Conservation (phyloP, 495 filamentous ascomycete species). For the Rhizodiscina lignyota region DNA sequence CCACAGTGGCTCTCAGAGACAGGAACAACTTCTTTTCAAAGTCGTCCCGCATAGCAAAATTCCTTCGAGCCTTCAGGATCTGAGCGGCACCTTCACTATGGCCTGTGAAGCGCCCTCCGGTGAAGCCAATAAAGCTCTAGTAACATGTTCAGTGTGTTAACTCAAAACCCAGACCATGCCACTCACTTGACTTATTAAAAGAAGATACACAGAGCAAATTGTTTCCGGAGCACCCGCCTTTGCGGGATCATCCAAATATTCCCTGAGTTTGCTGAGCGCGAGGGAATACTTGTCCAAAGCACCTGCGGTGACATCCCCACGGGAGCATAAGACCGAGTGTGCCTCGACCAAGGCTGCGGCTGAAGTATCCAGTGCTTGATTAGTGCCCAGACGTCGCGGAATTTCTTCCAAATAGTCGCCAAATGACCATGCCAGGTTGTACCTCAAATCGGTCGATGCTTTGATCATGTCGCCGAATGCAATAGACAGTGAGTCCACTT, state of each 20-base stretch:
- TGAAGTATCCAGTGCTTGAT: constrained; percentile 26
- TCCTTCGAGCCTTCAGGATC: constrained; percentile 24
- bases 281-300: constrained; percentile 23
- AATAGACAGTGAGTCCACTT: constrained; percentile 11
- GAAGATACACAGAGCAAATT: constrained; percentile 27
- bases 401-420: constrained; percentile 24
- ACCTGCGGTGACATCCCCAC: constrained; percentile 4
- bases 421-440: constrained; percentile 25
- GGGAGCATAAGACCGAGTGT: constrained; percentile 15
- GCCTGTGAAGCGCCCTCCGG: constrained; percentile 11
- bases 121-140: constrained; percentile 17
- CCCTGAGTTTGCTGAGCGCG: constrained; percentile 21
- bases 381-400: constrained; percentile 24
- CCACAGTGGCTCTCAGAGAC: too few relatives aligned
- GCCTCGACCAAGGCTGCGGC: constrained; percentile 22
- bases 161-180: constrained; percentile 11
- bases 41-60: constrained; percentile 17
- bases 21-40: constrained; percentile 25
- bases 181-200: constrained; percentile 28
- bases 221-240: constrained; percentile 25
- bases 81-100: constrained; percentile 26
- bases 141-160: constrained; percentile 1
- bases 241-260: constrained; percentile 21
- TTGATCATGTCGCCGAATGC: constrained; percentile 18
- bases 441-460: constrained; percentile 26